Evolutionary conservation across 225 moss, liverwort and hornwort genomes (phyloP).

Genomic region (Straminergon stramineum): DNA sequence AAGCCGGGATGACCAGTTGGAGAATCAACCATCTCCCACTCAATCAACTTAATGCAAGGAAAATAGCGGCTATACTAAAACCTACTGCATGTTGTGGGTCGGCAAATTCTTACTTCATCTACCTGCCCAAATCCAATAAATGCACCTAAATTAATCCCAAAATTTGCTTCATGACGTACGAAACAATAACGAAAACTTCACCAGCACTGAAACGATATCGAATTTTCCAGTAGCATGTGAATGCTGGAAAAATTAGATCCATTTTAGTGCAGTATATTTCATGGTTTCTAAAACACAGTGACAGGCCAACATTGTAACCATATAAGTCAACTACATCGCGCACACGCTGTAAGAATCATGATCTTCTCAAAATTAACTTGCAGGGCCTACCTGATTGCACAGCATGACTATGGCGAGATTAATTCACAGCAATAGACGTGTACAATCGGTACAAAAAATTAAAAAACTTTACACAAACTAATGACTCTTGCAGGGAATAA

Average conservation of each 20-base stretch:
- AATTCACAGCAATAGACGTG: neutral
- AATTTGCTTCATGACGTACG: neutral
- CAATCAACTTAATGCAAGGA: neutral
- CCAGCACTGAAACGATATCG: neutral
- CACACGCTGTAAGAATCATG: neutral
- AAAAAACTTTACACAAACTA: too few relatives aligned
- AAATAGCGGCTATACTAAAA: too few relatives aligned
- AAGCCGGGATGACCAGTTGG: neutral
- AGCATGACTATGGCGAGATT: neutral
- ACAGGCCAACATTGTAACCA: neutral
- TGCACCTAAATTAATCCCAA: neutral
- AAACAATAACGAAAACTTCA: neutral
- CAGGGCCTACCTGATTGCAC: neutral
- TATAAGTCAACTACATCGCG: neutral
- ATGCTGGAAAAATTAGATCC: neutral
- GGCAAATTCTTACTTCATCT: neutral
- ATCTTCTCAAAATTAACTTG: neutral
- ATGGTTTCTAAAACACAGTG: neutral
- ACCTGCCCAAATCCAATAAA: neutral
- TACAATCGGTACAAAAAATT: neutral
- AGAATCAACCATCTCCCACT: neutral
- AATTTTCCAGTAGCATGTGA: too few relatives aligned
- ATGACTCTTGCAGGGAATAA: neutral
- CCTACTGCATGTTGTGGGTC: neutral
- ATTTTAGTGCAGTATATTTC: too few relatives aligned